These are phyloP conservation scores for Babesia divergens DNA, from an alignment of 169 alveolate genomes.

Conservation along the genomic window DNA sequence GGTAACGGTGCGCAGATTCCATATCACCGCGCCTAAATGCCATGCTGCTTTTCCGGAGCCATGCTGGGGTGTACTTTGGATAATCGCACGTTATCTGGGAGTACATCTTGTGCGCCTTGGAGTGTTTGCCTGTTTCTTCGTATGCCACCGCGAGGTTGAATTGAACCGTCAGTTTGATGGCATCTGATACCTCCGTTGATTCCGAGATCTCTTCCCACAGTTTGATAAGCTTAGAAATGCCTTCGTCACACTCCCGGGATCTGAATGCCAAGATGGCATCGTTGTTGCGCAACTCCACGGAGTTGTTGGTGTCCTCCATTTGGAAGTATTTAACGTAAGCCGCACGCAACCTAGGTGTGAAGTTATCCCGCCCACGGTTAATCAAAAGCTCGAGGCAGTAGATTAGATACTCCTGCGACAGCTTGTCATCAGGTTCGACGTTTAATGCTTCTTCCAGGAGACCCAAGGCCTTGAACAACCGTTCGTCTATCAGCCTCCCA, in stretches of 20 bases:
- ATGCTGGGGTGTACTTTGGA: slow-evolving; percentile 49
- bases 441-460: slow-evolving; percentile 39
- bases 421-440: slow-evolving; percentile 6
- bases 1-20: slow-evolving; percentile 30
- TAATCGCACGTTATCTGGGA: slow-evolving; percentile 38
- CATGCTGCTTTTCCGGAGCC: slow-evolving; percentile 49
- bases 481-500: slow-evolving; percentile 45
- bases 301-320: neutral
- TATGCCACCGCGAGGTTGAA: slow-evolving; percentile 54
- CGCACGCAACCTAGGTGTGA: slow-evolving; percentile 27
- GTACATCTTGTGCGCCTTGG: slow-evolving; percentile 44
- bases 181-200: neutral
- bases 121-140: slow-evolving; percentile 38
- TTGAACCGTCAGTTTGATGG: slow-evolving; percentile 32
- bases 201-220: slow-evolving; percentile 5
- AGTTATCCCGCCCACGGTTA: slow-evolving; percentile 46
- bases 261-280: slow-evolving; percentile 45
- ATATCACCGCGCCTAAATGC: slow-evolving; percentile 44
- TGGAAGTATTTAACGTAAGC: slow-evolving; percentile 7
- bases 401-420: slow-evolving; percentile 26
- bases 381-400: slow-evolving; percentile 51
- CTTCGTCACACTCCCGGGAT: slow-evolving; percentile 20
- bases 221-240: neutral
- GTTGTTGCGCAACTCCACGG: slow-evolving; percentile 21
- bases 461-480: slow-evolving; percentile 47